Evolutionary conservation across 257 asterid genomes (phyloP), one percentile per base, ranked within the genome.

Genomic region (Solanum raphanifolium): DNA sequence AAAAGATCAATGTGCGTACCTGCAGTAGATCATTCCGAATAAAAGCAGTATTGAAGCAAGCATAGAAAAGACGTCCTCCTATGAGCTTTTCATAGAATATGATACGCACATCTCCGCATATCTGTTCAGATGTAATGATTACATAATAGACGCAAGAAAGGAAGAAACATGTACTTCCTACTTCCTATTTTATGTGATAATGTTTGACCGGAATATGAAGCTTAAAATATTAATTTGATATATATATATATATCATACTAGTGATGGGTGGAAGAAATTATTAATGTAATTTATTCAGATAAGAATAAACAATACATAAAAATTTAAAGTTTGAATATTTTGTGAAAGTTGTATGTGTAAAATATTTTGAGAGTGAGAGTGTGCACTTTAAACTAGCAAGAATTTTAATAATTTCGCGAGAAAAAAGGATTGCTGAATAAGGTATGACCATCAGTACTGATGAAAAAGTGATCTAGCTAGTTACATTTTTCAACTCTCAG

Each of bases 31-130:
- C 93, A 86, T 93, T 90, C 3, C 91, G 91, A 85, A 95, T 94
- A 91, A 94, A 95, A 75, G 98, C 90, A 12, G 98, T 94, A 78
- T 95, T 95, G 92, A 95, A 95, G 93, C 98, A 94, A 7, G 91
- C 94, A 23, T 95, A 94, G 90, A 95, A 95, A 62, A 95, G 90
- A 25, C 98, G 95, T 66, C 98, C 96, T 62, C 98, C 98, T 8
- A 94, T 93, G 43, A 94, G 90, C 87, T 90, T 94, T 88, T 95
- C 95, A 8, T 94, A 95, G 91, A 95, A 93, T 83, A 93, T 93
- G 36, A 95, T 91, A 18, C 95, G 96, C 34, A 94, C 93, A 41
- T 94, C 98, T 66, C 98, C 98, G 5, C 88, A 87, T 31, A 95
- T 58, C 98, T 95, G 91, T 20, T 29, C 65, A 68, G 23, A 29